Evolutionary conservation across 345 rosid genomes (phyloP).

Genomic region (Microcos paniculata): DNA sequence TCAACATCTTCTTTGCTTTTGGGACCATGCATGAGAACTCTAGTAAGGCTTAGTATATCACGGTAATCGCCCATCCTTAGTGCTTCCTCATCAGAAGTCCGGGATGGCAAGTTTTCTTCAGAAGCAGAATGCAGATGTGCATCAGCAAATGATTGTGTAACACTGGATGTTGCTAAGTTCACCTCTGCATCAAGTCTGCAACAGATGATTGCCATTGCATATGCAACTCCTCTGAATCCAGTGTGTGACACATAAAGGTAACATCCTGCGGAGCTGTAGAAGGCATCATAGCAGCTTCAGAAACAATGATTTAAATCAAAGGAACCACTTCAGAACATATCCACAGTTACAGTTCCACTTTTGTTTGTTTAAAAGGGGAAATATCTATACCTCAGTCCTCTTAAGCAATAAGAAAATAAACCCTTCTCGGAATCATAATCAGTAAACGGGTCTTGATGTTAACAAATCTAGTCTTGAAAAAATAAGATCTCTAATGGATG

Average conservation of each 20-base stretch:
- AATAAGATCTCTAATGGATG: neutral
- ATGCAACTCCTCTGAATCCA: constrained; percentile 88
- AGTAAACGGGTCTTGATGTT: neutral
- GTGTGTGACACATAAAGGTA: constrained; percentile 93
- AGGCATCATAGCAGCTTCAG: constrained; percentile 9
- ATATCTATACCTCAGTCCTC: neutral
- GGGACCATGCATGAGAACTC: constrained; percentile 90
- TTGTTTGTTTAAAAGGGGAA: neutral
- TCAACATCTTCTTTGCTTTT: constrained; percentile 93
- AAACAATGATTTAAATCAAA: neutral
- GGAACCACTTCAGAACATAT: neutral
- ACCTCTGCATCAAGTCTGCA: constrained; percentile 62
- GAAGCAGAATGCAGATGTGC: constrained; percentile 26
- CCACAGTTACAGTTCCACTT: neutral
- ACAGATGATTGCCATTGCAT: constrained; percentile 89
- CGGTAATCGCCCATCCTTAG: constrained; percentile 86
- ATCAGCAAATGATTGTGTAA: constrained; percentile 31
- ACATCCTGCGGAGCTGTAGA: constrained; percentile 59
- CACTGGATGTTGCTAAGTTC: constrained; percentile 28
- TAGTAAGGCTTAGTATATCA: constrained; percentile 91
- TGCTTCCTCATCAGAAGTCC: constrained; percentile 72
- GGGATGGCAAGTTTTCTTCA: constrained; percentile 41
- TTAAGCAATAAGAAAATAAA: neutral
- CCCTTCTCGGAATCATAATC: neutral
- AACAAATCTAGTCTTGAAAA: neutral